Conservation (phyloP, 768 basidiomycete genomes). For the Russula sp. region DNA sequence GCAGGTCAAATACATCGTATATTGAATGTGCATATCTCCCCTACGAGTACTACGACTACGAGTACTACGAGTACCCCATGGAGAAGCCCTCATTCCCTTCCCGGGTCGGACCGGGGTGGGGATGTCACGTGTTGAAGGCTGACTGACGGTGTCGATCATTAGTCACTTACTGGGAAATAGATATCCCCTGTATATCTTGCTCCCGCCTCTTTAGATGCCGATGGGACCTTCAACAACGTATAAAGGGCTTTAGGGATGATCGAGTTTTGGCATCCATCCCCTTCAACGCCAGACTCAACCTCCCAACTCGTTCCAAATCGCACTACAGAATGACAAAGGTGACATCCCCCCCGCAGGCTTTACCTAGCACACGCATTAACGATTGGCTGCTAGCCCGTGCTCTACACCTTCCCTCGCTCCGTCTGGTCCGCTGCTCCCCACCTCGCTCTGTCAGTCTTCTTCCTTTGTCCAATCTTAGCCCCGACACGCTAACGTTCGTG, state of each 20-base stretch:
- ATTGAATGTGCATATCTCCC: too few relatives aligned
- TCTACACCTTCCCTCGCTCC: conserved; percentile 2
- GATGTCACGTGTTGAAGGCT: too few relatives aligned
- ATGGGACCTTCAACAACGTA: not conserved
- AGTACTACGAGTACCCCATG: too few relatives aligned
- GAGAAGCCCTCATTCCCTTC: too few relatives aligned
- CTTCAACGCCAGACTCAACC: too few relatives aligned
- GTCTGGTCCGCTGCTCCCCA: not conserved
- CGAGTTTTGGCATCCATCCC: not conserved
- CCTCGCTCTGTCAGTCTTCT: not conserved
- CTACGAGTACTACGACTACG: too few relatives aligned
- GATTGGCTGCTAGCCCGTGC: not conserved
- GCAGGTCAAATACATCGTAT: too few relatives aligned
- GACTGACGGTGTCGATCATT: too few relatives aligned
- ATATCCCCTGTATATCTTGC: too few relatives aligned
- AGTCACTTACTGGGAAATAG: too few relatives aligned
- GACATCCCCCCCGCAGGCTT: not conserved
- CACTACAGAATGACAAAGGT: conserved; percentile 1
- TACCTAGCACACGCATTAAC: not conserved
- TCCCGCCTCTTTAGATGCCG: not conserved
- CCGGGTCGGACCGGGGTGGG: too few relatives aligned
- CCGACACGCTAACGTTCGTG: not conserved
- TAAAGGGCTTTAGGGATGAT: not conserved
- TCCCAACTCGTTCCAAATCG: too few relatives aligned
- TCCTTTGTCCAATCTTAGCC: not conserved